A percentile compares a stretch with the other conserved stretches of the same genome.
Evolutionary conservation across 2,329 filamentous ascomycete genomes (phyloP).

Genomic region (Penicillium digitatum): DNA sequence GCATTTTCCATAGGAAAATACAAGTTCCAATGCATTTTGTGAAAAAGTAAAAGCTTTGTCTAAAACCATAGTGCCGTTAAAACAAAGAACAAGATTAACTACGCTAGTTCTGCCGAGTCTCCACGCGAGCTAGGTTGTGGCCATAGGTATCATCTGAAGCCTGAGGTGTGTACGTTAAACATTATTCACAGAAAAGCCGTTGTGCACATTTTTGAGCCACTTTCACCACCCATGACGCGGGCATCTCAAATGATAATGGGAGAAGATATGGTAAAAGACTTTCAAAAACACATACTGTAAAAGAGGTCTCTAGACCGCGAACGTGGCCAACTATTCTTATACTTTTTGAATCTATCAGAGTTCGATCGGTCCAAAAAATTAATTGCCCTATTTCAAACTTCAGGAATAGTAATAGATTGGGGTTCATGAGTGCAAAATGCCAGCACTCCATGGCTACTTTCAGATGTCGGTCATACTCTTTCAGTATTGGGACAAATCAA

Average conservation of each 20-base stretch:
- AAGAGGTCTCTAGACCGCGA: background rate
- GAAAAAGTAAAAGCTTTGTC: too few species aligned
- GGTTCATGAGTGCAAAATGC: background rate
- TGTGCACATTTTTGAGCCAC: background rate
- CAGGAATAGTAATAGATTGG: background rate
- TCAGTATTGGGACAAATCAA: background rate
- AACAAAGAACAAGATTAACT: background rate
- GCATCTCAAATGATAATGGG: background rate
- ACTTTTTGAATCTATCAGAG: background rate
- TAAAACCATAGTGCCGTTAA: background rate
- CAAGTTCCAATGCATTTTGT: background rate
- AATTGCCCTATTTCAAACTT: background rate
- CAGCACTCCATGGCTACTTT: background rate
- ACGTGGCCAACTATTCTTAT: too few species aligned
- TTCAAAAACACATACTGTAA: too few species aligned
- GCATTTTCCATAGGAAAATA: background rate
- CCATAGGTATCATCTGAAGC: background rate
- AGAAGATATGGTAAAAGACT: background rate
- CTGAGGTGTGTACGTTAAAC: background rate
- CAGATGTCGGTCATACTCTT: background rate
- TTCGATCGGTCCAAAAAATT: background rate
- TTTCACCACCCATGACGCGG: background rate
- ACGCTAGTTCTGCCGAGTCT: background rate
- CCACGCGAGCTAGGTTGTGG: background rate
- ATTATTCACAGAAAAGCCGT: background rate